These are phyloP conservation scores for Cyclospora cayetanensis DNA, from an alignment of 169 alveolate genomes.

Conservation along the genomic window DNA sequence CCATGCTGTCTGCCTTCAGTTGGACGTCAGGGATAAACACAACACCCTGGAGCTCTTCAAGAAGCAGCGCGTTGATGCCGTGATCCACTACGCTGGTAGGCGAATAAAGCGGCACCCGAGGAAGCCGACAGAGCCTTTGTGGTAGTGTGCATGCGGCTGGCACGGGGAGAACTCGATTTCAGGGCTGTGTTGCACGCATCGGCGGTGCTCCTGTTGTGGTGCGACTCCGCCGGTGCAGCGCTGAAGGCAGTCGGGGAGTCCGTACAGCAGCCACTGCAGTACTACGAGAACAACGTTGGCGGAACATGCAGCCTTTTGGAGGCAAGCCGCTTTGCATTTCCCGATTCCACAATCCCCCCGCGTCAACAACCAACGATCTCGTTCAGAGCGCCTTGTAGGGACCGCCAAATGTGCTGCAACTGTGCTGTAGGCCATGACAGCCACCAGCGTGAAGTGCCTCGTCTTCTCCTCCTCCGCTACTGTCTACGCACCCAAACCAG, in stretches of 20 bases:
- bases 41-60: slow-evolving; percentile 79
- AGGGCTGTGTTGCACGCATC: not conserved
- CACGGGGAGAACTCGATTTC: not conserved
- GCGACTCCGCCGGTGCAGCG: slow-evolving; percentile 83
- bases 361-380: not conserved
- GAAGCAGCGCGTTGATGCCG: slow-evolving; percentile 74
- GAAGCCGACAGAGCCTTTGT: not conserved
- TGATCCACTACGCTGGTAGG: slow-evolving; percentile 84
- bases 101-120: not conserved
- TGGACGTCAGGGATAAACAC: slow-evolving; percentile 82
- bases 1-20: slow-evolving; percentile 67
- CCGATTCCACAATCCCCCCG: not conserved
- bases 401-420: not conserved
- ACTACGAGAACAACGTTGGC: slow-evolving; percentile 90
- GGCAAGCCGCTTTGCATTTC: slow-evolving; percentile 3
- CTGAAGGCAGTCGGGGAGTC: slow-evolving; percentile 94
- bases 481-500: slow-evolving; percentile 89
- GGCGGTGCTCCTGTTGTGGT: too few relatives aligned
- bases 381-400: not conserved
- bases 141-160: not conserved
- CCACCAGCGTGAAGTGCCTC: slow-evolving; percentile 80
- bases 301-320: slow-evolving; percentile 87
- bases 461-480: slow-evolving; percentile 93
- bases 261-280: slow-evolving; percentile 88
- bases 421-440: slow-evolving; percentile 80